Evolutionary conservation across 2,329 filamentous ascomycete genomes (phyloP), one percentile per base, ranked within the genome.

Genomic region (Diaporthe citriasiana): DNA sequence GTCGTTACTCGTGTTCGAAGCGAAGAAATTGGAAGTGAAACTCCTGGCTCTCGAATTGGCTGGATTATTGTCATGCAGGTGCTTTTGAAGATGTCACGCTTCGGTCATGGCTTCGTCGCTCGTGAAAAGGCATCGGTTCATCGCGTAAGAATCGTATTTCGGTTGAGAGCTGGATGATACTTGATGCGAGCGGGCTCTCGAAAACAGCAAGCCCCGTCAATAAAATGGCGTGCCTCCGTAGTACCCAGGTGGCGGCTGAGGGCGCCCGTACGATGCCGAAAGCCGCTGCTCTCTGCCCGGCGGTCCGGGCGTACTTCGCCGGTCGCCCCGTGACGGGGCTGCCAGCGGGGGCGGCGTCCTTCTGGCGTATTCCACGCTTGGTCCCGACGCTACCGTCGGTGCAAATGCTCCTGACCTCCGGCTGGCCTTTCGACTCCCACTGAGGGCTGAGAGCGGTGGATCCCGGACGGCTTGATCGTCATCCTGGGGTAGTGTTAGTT

Each of bases 401-500:
- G 80, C 78, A 10, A 79, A 80, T 63, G 71, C 76, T 74, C 79
- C 75, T 13, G 79, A 80, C 71, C 88, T 85, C 47, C 88, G 84
- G 63, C 80, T 81, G 47, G 82, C 81, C 79, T 89, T 89, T 69
- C 87, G 84, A 42, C 85, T 82, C 73, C 85, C 86, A 74, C 81
- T 85, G 73, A 89, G 82, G 72, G 87, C 87, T 77, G 87, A 89
- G 75, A 92, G 81, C 4, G 90, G 90, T 42, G 90, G 90, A 73
- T 92, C 88, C 77, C 88, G 89, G 47, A 93, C 89, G 22, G 84
- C 83, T 2, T 87, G 82, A 53, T 92, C 90, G 71, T 90, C 86
- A 73, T 94, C 92, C 53, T 84, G 83, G 0, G 93, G 93, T 6
- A 94, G 82, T 30, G 86, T 89, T 74, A 95, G 81, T 71, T 92